Percentiles rank a stretch among this genome's conserved stretches.
Evolutionary conservation across 176 grass and related monocot genomes (phyloP).

Genomic region (Triticum timopheevii): DNA sequence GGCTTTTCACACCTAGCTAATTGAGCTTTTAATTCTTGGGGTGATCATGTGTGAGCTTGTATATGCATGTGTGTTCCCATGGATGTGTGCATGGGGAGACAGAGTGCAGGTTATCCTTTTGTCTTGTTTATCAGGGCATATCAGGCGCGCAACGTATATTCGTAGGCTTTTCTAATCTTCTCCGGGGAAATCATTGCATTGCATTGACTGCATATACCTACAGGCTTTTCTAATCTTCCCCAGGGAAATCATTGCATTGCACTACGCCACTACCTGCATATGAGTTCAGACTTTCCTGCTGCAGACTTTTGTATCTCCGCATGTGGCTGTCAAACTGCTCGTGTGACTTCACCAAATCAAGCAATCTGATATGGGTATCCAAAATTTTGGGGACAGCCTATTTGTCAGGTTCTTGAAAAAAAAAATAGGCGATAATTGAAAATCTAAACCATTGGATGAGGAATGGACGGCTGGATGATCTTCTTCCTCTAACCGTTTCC

Average conservation of each 20-base stretch:
- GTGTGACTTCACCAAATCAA: background rate
- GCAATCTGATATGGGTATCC: background rate
- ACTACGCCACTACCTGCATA: background rate
- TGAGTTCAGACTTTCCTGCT: background rate
- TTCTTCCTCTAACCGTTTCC: no score
- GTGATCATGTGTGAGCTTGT: background rate
- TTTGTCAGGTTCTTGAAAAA: no score
- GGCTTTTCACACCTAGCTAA: background rate
- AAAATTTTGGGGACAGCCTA: no score
- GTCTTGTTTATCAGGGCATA: background rate
- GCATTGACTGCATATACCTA: background rate
- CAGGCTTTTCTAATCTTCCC: constrained; percentile 18
- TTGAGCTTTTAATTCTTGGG: background rate
- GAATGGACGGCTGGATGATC: no score
- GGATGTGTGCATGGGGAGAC: background rate
- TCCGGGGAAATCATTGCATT: constrained; percentile 2
- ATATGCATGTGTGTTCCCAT: background rate
- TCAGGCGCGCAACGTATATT: background rate
- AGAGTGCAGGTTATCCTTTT: background rate
- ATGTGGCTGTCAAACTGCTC: background rate
- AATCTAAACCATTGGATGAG: no score
- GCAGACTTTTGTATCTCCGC: background rate
- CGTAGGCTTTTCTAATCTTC: constrained; percentile 7
- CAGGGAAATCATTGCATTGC: constrained; percentile 1
- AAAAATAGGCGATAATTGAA: no score